Base-by-base conservation (phyloP, 441 rosid species). In the Corymbia citriodora region DNA sequence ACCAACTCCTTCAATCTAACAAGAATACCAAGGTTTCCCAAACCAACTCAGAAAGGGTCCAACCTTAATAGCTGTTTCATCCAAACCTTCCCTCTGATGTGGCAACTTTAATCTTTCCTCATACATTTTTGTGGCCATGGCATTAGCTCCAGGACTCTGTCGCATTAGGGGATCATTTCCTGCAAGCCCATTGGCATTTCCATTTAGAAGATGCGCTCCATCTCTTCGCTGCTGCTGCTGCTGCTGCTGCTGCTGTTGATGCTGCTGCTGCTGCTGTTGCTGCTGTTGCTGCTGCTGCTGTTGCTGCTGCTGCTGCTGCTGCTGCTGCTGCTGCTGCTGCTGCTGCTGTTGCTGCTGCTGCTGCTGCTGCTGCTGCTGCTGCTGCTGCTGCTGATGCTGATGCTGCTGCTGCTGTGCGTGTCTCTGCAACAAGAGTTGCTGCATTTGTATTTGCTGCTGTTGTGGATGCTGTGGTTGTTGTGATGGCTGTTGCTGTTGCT, bases 61-160 rank as follows among this genome's bases (percentile, higher is more conserved):
- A 87, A 97, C 99, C 98, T 98, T 97, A 92, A 96, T 94, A 87
- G 96, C 91, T 31, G 97, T 94, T 90, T 96, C 98, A 88, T 96
- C 97, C 92, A 96, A 92, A 65, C 97, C 92, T 92, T 97, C 99
- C 94, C 97, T 95, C 93, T 93, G 98, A 88, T 90, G 92, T 85
- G 99, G 98, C 91, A 94, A 88, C 90, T 97, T 98, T 87, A 95
- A 92, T 90, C 96, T 94, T 90, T 96, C 99, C 95, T 97, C 99
- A 23, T 96, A 97, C 95, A 97, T 94, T 93, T 96, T 96, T 88
- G 95, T 93, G 29, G 98, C 97, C 93, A 96, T 89, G 89, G 97
- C 96, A 95, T 93, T 97, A 88, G 96, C 97, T 89, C 94, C 99
- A 91, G 98, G 87, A 89, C 93, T 96, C 92, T 95, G 99, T 86